Evolutionary conservation across 768 basidiomycete species (phyloP).

Genomic region (Leccinum sublutescens): DNA sequence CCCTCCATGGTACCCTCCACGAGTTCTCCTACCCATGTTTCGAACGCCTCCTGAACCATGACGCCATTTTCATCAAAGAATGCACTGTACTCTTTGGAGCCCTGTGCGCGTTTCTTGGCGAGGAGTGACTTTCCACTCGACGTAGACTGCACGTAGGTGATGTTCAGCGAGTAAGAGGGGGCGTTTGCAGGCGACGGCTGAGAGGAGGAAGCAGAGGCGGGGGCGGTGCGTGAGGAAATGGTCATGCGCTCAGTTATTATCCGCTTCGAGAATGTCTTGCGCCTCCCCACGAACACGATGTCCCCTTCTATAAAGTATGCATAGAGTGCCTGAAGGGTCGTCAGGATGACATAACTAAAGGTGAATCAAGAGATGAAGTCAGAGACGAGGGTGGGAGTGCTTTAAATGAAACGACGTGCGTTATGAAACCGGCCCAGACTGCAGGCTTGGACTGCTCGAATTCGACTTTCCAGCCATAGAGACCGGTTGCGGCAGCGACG

Average conservation of each 20-base stretch:
- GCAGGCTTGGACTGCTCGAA: slow-evolving; percentile 86
- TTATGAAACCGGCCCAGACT: slow-evolving; percentile 73
- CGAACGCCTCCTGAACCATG: slow-evolving; percentile 74
- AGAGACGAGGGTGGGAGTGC: slow-evolving; percentile 7
- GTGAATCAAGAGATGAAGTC: neutral
- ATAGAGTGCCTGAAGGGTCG: slow-evolving; percentile 71
- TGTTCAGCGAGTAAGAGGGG: slow-evolving; percentile 64
- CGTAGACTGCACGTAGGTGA: slow-evolving; percentile 75
- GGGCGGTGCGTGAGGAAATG: slow-evolving; percentile 65
- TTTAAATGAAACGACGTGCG: slow-evolving; percentile 48
- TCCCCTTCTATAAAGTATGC: slow-evolving; percentile 84
- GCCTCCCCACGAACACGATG: slow-evolving; percentile 83
- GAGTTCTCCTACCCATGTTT: slow-evolving; percentile 72
- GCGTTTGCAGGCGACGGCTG: slow-evolving; percentile 39
- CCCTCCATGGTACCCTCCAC: slow-evolving; percentile 76
- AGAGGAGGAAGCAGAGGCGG: slow-evolving; percentile 31
- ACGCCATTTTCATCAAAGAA: slow-evolving; percentile 83
- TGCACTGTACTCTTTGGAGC: slow-evolving; percentile 56
- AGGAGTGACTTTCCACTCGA: slow-evolving; percentile 86
- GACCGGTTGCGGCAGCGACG: slow-evolving; percentile 74
- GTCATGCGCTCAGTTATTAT: slow-evolving; percentile 91
- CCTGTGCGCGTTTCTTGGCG: slow-evolving; percentile 60
- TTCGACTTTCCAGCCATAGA: slow-evolving; percentile 85
- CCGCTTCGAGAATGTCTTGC: slow-evolving; percentile 88
- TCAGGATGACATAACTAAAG: slow-evolving; percentile 72